These are phyloP conservation scores for Gossypium davidsonii DNA, from an alignment of 441 rosid genomes.

Conservation along the genomic window DNA sequence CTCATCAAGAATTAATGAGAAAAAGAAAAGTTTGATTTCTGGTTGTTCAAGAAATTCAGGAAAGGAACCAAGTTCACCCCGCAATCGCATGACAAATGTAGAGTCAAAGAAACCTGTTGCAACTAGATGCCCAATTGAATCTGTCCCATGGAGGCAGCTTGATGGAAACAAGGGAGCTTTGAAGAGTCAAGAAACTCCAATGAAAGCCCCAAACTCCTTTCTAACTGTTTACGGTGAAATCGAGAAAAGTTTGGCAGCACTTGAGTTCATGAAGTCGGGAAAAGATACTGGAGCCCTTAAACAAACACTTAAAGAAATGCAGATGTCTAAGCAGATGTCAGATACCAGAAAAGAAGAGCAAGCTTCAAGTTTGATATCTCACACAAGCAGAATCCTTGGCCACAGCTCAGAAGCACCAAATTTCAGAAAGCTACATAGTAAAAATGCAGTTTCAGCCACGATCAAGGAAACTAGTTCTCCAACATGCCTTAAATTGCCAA, in stretches of 20 bases:
- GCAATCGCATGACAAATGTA: constrained; percentile 23
- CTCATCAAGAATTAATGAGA: not conserved
- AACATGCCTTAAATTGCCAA: constrained; percentile 42
- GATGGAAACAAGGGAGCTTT: constrained; percentile 43
- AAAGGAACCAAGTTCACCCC: constrained; percentile 38
- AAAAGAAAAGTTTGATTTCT: constrained; percentile 9
- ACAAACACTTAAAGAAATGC: constrained; percentile 86
- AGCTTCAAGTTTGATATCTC: constrained; percentile 25
- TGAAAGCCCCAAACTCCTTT: constrained; percentile 26
- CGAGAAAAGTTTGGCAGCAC: constrained; percentile 71
- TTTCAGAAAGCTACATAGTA: constrained; percentile 16
- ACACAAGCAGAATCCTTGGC: constrained; percentile 25
- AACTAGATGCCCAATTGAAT: constrained; percentile 51
- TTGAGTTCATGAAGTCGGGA: constrained; percentile 69
- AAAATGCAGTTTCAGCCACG: constrained; percentile 25
- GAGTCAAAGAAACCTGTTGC: constrained; percentile 44
- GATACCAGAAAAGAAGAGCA: constrained; percentile 38
- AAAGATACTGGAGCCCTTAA: constrained; percentile 88
- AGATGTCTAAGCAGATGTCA: constrained; percentile 44
- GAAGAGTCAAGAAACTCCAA: constrained; percentile 24
- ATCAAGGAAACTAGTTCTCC: constrained; percentile 34
- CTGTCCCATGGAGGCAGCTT: constrained; percentile 62
- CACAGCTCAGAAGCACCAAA: constrained; percentile 29
- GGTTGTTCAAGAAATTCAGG: constrained; percentile 41
- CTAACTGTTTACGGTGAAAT: constrained; percentile 70